These are phyloP conservation scores for Wickerhamiella azymoides DNA, from an alignment of 805 yeast species.

Conservation along the genomic window DNA sequence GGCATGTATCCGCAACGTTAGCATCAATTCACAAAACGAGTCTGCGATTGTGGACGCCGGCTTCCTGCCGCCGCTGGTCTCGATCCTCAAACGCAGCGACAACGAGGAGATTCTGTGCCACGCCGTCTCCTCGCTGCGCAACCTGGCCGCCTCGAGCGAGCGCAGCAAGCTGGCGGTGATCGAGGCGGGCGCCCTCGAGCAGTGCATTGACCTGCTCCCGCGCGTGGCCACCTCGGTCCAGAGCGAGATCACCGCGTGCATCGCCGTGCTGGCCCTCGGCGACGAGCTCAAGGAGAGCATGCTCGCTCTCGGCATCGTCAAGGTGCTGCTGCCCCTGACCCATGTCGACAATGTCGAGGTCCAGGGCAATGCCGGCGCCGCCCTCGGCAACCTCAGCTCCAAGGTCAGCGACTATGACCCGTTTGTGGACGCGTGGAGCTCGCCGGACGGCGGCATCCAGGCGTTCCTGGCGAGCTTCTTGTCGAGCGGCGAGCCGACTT, in stretches of 20 bases:
- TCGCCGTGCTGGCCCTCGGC: constrained; percentile 91
- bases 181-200: constrained; percentile 90
- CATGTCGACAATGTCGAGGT: constrained; percentile 81
- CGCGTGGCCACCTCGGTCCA: constrained; percentile 85
- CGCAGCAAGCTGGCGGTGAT: constrained; percentile 81
- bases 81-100: constrained; percentile 57
- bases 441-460: constrained; percentile 71
- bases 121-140: constrained; percentile 89
- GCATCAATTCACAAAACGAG: constrained; percentile 93
- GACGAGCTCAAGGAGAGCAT: constrained; percentile 83
- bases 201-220: constrained; percentile 71
- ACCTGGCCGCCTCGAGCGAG: constrained; percentile 90
- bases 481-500: constrained; percentile 75
- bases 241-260: constrained; percentile 91
- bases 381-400: constrained; percentile 88
- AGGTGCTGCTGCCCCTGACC: constrained; percentile 84
- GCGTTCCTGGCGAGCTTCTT: constrained; percentile 74
- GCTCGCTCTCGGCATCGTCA: constrained; percentile 69
- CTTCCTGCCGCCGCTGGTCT: constrained; percentile 79
- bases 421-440: constrained; percentile 64
- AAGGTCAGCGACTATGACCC: constrained; percentile 73
- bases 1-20: constrained; percentile 93
- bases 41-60: constrained; percentile 95
- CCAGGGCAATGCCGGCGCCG: constrained; percentile 97
- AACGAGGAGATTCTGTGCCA: constrained; percentile 97